Evolutionary conservation across 176 grass and related monocot species (phyloP), one percentile per base, ranked within the genome.

Genomic region (Bothriochloa decipiens): DNA sequence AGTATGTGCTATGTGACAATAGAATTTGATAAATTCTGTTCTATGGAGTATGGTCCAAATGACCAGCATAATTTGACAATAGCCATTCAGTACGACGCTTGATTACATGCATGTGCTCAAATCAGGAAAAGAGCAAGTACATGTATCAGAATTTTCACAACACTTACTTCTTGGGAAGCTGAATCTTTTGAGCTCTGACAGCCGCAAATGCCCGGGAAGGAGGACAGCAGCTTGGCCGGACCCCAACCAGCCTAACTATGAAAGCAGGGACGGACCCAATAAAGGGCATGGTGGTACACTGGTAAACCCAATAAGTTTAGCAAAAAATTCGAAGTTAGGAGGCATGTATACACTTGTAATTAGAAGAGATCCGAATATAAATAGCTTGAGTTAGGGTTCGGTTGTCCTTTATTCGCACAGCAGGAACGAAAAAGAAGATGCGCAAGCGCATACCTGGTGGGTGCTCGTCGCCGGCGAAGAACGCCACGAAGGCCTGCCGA

Each of bases 161-260:
- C 11, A 66, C 69, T 95, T 87, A 95, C 96, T 93, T 98, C 70
- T 93, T 98, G 8, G 85, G 74, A 14, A 90, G 77, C 18, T 95
- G 91, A 84, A 89, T 69, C 50, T 86, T 92, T 65, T 90, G 83
- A 12, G 91, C 35, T 94, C 87, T 90, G 17, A 89, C 85, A 0
- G 76, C 78, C 20, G 88, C 78, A 42, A 92, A 86, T 1, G 74
- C 9, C 70, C 89, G 85, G 78, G 87, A 67, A 3, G 74, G 58
- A 18, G 76, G 49, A 39, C 63, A 74, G 40, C 78, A 85, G 80
- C 70, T 77, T 5, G 81, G 78, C 37, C 42, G 73, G 39, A 55
- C 33, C 72, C 77, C 53, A 68, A 83, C 65, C 79, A 86, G 72
- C 55, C 78, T 88, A 80, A 91, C 91, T 89, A 79, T 14, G 58